Evolutionary conservation across 2,329 filamentous ascomycete species (phyloP).

Genomic region (Pestalotiopsis sp.): DNA sequence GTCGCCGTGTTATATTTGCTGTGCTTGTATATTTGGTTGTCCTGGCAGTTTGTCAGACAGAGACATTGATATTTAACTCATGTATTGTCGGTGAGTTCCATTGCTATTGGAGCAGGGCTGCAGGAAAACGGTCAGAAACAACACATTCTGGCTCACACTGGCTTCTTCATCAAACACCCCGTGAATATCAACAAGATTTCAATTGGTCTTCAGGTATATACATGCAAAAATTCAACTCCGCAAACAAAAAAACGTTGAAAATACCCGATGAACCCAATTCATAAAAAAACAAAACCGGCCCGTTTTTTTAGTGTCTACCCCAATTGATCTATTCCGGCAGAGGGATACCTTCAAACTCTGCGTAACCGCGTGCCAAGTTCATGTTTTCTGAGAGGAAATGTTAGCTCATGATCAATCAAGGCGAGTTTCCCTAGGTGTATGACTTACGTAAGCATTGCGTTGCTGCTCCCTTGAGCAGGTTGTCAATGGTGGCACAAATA

Average conservation of each 20-base stretch:
- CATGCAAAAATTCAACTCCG: neutral
- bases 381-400: slow-evolving; percentile 61
- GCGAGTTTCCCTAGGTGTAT: neutral
- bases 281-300: slow-evolving; percentile 1
- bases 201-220: slow-evolving; percentile 12
- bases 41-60: too few species aligned
- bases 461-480: slow-evolving; percentile 88
- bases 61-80: too few species aligned
- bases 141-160: neutral
- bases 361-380: slow-evolving; percentile 73
- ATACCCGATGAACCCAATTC: slow-evolving; percentile 1
- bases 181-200: slow-evolving; percentile 9
- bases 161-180: neutral
- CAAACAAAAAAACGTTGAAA: neutral
- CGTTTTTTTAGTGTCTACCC: slow-evolving; percentile 17
- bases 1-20: too few species aligned
- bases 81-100: too few species aligned
- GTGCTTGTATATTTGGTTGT: too few species aligned
- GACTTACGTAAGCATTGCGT: slow-evolving; percentile 91
- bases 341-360: slow-evolving; percentile 73
- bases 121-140: too few species aligned
- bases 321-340: slow-evolving; percentile 19
- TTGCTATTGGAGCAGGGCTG: too few species aligned
- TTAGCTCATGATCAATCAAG: neutral
- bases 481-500: slow-evolving; percentile 93